Percentiles rank a stretch among this genome's conserved stretches.
Evolutionary conservation across 805 yeast species (phyloP).

Genomic region (Candida boleticola): DNA sequence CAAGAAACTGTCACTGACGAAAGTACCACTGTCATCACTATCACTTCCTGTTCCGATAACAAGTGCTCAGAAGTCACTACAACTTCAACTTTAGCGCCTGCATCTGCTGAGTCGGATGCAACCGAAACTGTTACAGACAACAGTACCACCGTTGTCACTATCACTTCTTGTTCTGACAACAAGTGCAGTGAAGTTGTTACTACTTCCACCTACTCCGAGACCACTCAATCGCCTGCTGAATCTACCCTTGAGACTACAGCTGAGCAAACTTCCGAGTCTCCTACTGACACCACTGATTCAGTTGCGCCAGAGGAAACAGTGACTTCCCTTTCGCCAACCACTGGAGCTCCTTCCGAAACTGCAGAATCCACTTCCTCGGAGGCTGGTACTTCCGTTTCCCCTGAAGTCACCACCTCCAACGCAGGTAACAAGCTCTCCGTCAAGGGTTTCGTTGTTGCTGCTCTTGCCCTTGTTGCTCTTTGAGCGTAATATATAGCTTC

Average conservation of each 20-base stretch:
- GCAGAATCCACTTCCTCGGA: neutral
- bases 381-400: constrained; percentile 10
- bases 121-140: constrained; percentile 18
- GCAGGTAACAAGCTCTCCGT: neutral
- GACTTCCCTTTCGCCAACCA: constrained; percentile 32
- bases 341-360: constrained; percentile 10
- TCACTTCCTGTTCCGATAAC: too few relatives aligned
- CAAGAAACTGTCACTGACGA: too few relatives aligned
- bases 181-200: constrained; percentile 29
- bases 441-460: neutral
- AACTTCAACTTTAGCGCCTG: constrained; percentile 1
- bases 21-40: too few relatives aligned
- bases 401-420: constrained; percentile 3
- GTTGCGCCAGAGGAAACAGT: neutral
- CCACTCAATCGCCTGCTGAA: too few relatives aligned
- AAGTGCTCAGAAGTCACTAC: neutral
- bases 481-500: neutral
- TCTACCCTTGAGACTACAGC: too few relatives aligned
- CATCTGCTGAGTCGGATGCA: constrained; percentile 5
- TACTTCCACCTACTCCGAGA: constrained; percentile 31
- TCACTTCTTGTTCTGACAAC: constrained; percentile 28
- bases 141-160: constrained; percentile 21
- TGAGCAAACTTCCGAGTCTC: too few relatives aligned
- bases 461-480: neutral
- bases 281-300: too few relatives aligned